Base-by-base conservation (phyloP, 495 filamentous ascomycete species). In the Penicillium diatomitis region DNA sequence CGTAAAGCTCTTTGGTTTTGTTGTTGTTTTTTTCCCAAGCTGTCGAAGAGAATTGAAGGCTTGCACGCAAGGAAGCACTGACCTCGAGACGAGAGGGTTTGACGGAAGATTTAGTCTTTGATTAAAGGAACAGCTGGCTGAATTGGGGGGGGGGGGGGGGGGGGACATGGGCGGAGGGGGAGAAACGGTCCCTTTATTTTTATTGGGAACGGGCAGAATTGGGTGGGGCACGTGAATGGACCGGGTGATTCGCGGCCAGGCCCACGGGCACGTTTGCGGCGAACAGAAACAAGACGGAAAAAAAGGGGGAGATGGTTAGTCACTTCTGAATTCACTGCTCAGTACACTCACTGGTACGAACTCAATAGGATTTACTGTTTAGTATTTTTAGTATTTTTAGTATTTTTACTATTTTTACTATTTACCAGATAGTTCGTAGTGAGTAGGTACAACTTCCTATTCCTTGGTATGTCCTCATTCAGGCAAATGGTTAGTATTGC, bases 111-210 rank as follows among this genome's bases (percentile, higher is more conserved):
- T 46, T 59, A 44, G 32, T 36, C 48, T 53, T 49, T 50, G 9
- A 56, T 53, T 58, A 53, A 60, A 52, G 57, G 58, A 62, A 65
- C 62, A 66, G 53, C 65, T 64, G 61, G 61, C 60, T 49, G 9
- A 11, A 56, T 57, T 63, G 60, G 58, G 58, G 52, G 58, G 20
- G 20, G 20, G 0, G 20, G 0, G 1, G 20, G 20, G 2, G 20
- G 20, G 20, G 20, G 20, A 20, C n/a, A n/a, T n/a, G n/a, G 20
- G 0, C 20, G 20, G 20, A 20, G 20, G 20, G 20, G 20, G 20
- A 20, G 20, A 20, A 20, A 20, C 20, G 20, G 20, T 20, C 20
- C 35, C 50, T 55, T 62, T 65, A 65, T 65, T 65, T 65, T 60
- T 53, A 54, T 57, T 49, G 27, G 58, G 53, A 32, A 20, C 20